These are phyloP conservation scores for Fragilariopsis cylindrus DNA, from an alignment of 108 stramenopile species.

Conservation along the genomic window DNA sequence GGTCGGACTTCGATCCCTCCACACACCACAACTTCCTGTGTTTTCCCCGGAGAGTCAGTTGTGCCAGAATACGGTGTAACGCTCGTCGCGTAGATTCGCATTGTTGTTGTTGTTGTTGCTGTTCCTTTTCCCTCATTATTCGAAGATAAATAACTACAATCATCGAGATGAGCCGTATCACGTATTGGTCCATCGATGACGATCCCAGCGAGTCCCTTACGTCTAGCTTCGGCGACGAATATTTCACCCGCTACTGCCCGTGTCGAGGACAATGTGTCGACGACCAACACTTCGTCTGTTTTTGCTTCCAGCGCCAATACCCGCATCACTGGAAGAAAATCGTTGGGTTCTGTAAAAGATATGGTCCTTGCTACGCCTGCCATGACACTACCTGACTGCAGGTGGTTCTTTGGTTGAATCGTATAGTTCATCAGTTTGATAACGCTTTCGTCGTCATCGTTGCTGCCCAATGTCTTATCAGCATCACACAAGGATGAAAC, in stretches of 20 bases:
- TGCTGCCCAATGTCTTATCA: constrained; percentile 1
- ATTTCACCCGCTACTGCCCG: constrained; percentile 60
- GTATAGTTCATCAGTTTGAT: constrained; percentile 1
- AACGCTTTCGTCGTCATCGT: neutral
- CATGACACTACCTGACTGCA: constrained; percentile 12
- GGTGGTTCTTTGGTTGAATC: constrained; percentile 10
- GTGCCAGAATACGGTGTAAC: constrained; percentile 57
- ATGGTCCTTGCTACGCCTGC: constrained; percentile 40
- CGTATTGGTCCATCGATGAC: constrained; percentile 57
- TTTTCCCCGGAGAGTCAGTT: constrained; percentile 41
- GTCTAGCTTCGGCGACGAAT: constrained; percentile 41
- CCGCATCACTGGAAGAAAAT: constrained; percentile 50
- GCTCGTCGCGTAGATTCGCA: constrained; percentile 28
- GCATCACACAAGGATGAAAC: constrained; percentile 22
- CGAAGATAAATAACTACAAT: neutral
- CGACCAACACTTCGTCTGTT: constrained; percentile 45
- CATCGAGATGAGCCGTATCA: constrained; percentile 36
- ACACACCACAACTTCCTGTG: constrained; percentile 39
- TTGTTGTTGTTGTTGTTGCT: neutral
- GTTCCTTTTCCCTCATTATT: too few relatives aligned
- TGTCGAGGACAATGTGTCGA: constrained; percentile 42
- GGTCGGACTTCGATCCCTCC: constrained; percentile 48
- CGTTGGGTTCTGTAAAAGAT: constrained; percentile 43
- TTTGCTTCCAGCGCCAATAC: constrained; percentile 30
- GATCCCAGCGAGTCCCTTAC: constrained; percentile 46